Conservation (phyloP, 2,329 filamentous ascomycete genomes). For the Aspergillus brunneoviolaceus region DNA sequence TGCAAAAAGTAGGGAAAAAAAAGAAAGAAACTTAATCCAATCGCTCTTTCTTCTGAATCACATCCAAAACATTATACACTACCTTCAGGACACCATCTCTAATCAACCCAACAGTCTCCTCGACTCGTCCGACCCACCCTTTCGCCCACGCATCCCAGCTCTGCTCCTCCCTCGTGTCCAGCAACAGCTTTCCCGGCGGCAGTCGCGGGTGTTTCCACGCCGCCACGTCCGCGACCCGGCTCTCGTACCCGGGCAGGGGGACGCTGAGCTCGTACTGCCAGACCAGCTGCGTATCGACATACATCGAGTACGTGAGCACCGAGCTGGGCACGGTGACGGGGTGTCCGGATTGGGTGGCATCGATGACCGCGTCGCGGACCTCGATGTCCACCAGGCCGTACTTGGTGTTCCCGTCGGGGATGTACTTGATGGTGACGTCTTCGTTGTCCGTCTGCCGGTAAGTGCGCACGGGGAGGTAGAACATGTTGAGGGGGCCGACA, state of each 20-base stretch:
- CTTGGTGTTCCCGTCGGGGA: constrained; percentile 81
- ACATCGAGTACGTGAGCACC: constrained; percentile 75
- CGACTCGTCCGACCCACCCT: constrained; percentile 20
- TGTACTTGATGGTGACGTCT: constrained; percentile 81
- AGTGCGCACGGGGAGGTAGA: constrained; percentile 80
- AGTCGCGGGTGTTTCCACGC: constrained; percentile 18
- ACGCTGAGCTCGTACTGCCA: constrained; percentile 61
- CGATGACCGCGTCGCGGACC: constrained; percentile 52
- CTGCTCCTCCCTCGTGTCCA: constrained; percentile 26
- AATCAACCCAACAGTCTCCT: constrained; percentile 16
- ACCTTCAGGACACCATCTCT: constrained; percentile 10
- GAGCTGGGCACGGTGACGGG: constrained; percentile 45
- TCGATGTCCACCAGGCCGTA: constrained; percentile 82
- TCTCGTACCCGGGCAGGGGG: constrained; percentile 26
- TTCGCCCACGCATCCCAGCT: constrained; percentile 24
- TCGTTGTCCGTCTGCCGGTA: constrained; percentile 79
- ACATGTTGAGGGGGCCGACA: constrained; percentile 87
- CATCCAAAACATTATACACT: constrained; percentile 20
- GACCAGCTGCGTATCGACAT: constrained; percentile 73
- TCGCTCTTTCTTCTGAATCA: constrained; percentile 19
- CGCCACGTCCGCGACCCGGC: constrained; percentile 2
- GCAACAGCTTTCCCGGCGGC: constrained; percentile 33
- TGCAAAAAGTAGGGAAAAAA: too few relatives aligned
- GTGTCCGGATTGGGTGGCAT: constrained; percentile 12
- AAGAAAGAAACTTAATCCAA: constrained; percentile 13